Percentiles rank a stretch among this genome's conserved stretches.
phyloP scores from a whole-genome alignment of 805 yeast genomes.

The Metschnikowia hibisci region DNA sequence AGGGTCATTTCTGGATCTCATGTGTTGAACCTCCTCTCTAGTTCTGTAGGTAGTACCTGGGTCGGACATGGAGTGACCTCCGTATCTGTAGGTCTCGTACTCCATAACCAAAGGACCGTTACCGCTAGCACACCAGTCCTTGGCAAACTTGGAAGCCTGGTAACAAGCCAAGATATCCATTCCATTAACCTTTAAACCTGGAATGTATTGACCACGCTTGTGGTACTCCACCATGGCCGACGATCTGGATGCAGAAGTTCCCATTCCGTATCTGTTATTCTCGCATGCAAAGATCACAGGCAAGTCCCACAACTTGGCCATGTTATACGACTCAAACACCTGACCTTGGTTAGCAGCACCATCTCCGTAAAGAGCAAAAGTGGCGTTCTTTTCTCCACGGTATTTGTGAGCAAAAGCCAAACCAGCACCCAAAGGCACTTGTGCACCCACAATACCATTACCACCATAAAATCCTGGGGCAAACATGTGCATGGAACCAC shows the following conservation, averaged over 20 bases:
- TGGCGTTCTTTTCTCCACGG: constrained; percentile 69
- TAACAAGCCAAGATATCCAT: constrained; percentile 95
- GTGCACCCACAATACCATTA: constrained; percentile 99
- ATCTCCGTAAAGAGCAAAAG: constrained; percentile 93
- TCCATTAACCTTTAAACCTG: constrained; percentile 97
- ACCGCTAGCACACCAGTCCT: constrained; percentile 90
- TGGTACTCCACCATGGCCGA: constrained; percentile 95
- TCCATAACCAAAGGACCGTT: constrained; percentile 96
- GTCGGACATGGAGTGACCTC: constrained; percentile 99
- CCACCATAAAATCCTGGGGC: constrained; percentile 97
- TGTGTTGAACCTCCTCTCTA: constrained; percentile 98
- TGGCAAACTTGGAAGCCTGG: constrained; percentile 95
- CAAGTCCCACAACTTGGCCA: constrained; percentile 98
- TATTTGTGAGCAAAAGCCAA: constrained; percentile 98
- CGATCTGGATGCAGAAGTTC: constrained; percentile 95
- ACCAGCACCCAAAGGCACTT: constrained; percentile 97
- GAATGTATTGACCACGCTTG: constrained; percentile 99
- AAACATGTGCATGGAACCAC: constrained; percentile 99
- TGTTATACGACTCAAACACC: constrained; percentile 95
- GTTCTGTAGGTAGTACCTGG: constrained; percentile 99
- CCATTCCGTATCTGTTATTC: constrained; percentile 99
- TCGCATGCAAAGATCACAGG: constrained; percentile 96
- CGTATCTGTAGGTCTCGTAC: constrained; percentile 98
- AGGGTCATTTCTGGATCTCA: constrained; percentile 98
- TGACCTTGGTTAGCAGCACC: constrained; percentile 99